These are phyloP conservation scores for Persicaria tinctoria DNA, from an alignment of 148 eudicot genomes.

Conservation along the genomic window DNA sequence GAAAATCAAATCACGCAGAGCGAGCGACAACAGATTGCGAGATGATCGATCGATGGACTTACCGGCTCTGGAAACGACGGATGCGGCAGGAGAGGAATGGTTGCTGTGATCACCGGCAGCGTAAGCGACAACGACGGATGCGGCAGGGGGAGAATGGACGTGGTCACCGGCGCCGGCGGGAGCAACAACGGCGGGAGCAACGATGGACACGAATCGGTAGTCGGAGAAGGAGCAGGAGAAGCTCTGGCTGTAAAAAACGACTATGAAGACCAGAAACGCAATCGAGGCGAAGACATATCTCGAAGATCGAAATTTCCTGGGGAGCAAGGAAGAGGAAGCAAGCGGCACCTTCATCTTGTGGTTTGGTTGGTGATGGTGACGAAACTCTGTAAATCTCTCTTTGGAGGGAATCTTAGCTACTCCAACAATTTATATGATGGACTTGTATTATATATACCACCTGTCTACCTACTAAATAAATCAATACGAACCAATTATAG, in stretches of 20 bases:
- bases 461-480: no score
- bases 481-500: no score
- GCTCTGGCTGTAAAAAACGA: conserved; percentile 53
- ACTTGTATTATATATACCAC: no score
- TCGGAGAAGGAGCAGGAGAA: conserved; percentile 44
- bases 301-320: conserved; percentile 36
- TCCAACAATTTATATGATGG: neutral
- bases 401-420: neutral
- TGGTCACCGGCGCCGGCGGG: neutral
- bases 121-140: neutral
- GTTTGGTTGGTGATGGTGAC: neutral
- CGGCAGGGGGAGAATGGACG: neutral
- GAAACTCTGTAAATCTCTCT: neutral
- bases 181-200: neutral
- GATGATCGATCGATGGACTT: neutral
- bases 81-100: neutral
- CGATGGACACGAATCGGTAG: neutral
- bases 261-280: conserved; percentile 30
- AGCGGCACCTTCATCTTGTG: conserved; percentile 40
- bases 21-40: neutral
- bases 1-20: neutral
- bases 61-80: neutral
- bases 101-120: neutral
- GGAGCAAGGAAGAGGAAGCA: conserved; percentile 24
- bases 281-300: conserved; percentile 30